Evolutionary conservation across 345 rosid species (phyloP), one percentile per base, ranked within the genome.

Genomic region (Garcia nutans): DNA sequence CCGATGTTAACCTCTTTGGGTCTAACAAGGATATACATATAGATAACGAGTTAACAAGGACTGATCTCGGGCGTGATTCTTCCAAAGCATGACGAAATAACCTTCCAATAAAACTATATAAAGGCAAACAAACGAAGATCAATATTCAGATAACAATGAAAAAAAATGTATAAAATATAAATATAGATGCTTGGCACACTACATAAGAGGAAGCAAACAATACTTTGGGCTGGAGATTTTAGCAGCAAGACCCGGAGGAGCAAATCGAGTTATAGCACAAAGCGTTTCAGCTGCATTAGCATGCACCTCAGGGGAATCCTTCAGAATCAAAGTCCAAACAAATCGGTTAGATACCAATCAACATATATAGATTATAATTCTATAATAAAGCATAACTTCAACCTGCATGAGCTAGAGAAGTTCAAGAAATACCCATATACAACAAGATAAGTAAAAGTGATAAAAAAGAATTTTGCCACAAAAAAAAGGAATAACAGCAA

Each of bases 301-400:
- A 88, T 94, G 98, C 77, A 92, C 98, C 85, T 94, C 95, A 24
- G 98, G 95, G 64, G 80, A 90, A 75, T 91, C 93, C 98, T 94
- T 88, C 22, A 76, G 68, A 68, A 73, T 71, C 28, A 54, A 61
- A 63, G 12, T 55, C 33, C 70, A 69, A 31, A 28, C 22, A 64
- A 22, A 52, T 20, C 72, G 24, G 22, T 52, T 6, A 55, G 17
- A 45, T 44, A 23, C 1, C 49, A 65, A 24, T 44, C 45, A 24
- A 37, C 33, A 42, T 52, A 23, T 55, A 19, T 5, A 50, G 6
- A 10, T 54, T 24, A 55, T 13, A 10, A 26, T 23, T 26, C 3
- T 52, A 57, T 31, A 17, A 22, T 23, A 64, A n/a, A n/a, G 28
- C n/a, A 58, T 20, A 63, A 26, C 74, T 56, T 67, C 64, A 63